Evolutionary conservation across 2,329 filamentous ascomycete species (phyloP), one percentile per base, ranked within the genome.

Genomic region (Exophiala phaeomuriformis): DNA sequence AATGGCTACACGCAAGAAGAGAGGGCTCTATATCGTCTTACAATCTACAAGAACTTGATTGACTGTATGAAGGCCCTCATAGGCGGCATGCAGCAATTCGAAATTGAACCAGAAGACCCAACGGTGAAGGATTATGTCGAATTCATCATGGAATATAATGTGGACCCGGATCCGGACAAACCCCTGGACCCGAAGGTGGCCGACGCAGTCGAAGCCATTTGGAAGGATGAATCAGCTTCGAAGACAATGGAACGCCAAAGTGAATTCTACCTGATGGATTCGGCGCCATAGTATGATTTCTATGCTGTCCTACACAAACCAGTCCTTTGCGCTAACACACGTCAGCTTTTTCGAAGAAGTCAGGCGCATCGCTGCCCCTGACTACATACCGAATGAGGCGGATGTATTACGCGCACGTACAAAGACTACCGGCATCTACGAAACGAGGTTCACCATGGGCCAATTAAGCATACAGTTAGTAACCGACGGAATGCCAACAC

Each of bases 221-320:
- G 93, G 93, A 85, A 85, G 64, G 93, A 98, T 67, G 85, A 88
- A 5, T 86, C 85, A 63, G 88, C 88, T 64, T 82, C 87, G 51
- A 82, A 81, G 62, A 80, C 96, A 36, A 85, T 97, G 78, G 88
- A 95, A 66, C 88, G 93, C 68, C 88, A 95, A 69, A 95, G 90
- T 67, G 91, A 98, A 72, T 98, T 98, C 70, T 98, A 98, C 68
- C 76, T 98, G 54, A 98, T 98, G 93, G 93, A 98, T 71, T 98
- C 93, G 28, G 93, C 93, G 49, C 90, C 90, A 75, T 98, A 98
- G 91, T 98, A 79, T 69, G 87, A 63, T 56, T 19, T 53, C 29
- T n/a, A 5, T 29, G n/a, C 45, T 30, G 7, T 41, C n/a, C 28
- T 27, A 31, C 31, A 37, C 31, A 37, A 48, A 45, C 62, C 63